Percentiles rank a stretch among this genome's conserved stretches.
Evolutionary conservation across 2,329 filamentous ascomycete species (phyloP).

Genomic region (Graphium sp.): DNA sequence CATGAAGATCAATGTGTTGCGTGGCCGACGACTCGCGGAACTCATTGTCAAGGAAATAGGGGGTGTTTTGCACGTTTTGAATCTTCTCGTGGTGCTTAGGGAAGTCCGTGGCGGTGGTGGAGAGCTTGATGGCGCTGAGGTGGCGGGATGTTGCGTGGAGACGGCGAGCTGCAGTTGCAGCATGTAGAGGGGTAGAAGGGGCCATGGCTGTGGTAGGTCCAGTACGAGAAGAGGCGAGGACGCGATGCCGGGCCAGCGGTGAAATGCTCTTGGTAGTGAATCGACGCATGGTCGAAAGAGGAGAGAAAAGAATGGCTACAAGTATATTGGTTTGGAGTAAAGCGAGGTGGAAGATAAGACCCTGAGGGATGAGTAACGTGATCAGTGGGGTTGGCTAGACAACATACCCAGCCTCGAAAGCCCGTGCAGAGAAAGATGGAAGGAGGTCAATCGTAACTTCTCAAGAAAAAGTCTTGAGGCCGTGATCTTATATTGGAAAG

Average conservation of each 20-base stretch:
- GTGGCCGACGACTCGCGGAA: constrained; percentile 52
- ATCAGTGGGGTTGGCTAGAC: too few relatives aligned
- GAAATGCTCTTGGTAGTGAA: constrained; percentile 2
- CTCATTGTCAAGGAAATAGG: constrained; percentile 69
- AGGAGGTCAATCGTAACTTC: too few relatives aligned
- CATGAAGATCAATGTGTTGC: constrained; percentile 63
- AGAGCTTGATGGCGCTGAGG: constrained; percentile 31
- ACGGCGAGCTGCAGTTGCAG: constrained; percentile 25
- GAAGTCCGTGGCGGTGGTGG: constrained; percentile 42
- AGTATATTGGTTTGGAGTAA: too few relatives aligned
- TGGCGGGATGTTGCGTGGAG: constrained; percentile 40
- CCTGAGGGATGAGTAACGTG: too few relatives aligned
- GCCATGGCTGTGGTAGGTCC: constrained; percentile 2
- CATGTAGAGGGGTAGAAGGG: constrained; percentile 5
- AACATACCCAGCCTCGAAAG: too few relatives aligned
- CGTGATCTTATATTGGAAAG: too few relatives aligned
- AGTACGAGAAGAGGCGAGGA: constrained; percentile 1
- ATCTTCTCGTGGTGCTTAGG: constrained; percentile 59
- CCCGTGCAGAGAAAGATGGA: too few relatives aligned
- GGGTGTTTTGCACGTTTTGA: constrained; percentile 49
- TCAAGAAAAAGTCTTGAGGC: too few relatives aligned
- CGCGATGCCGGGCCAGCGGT: not conserved
- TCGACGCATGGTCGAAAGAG: constrained; percentile 2
- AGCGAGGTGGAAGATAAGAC: too few relatives aligned
- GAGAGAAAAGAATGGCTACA: too few relatives aligned